Percentiles rank a stretch among this genome's conserved stretches.
Conservation (phyloP, 371 early-diverging fungal genomes). For the Blakeslea trispora region DNA sequence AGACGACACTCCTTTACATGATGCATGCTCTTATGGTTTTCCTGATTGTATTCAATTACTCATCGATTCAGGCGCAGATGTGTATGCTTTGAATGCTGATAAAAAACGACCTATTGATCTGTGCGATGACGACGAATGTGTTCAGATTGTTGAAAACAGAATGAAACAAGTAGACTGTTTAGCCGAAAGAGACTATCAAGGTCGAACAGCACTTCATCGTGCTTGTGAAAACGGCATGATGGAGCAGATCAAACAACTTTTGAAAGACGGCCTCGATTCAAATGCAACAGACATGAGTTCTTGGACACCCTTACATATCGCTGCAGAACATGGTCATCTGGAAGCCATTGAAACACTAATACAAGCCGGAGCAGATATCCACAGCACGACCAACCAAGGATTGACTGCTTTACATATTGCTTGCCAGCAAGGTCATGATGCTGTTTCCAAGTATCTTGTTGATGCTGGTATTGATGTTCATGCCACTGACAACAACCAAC, state of each 20-base stretch:
- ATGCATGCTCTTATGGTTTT: conserved; percentile 74
- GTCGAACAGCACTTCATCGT: conserved; percentile 39
- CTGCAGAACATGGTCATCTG: conserved; percentile 68
- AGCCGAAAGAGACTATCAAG: conserved; percentile 30
- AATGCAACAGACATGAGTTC: conserved; percentile 63
- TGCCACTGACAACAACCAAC: conserved; percentile 49
- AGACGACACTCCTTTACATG: conserved; percentile 77
- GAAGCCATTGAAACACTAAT: conserved; percentile 66
- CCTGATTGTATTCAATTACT: conserved; percentile 58
- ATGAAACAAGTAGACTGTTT: conserved; percentile 41
- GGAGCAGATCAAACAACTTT: conserved; percentile 23
- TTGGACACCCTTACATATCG: conserved; percentile 86
- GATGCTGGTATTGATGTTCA: conserved; percentile 66
- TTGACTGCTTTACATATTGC: conserved; percentile 65
- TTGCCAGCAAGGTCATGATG: conserved; percentile 41
- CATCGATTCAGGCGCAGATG: conserved; percentile 57
- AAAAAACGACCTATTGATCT: conserved; percentile 56
- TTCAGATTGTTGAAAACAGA: conserved; percentile 26
- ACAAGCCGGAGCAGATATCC: conserved; percentile 72
- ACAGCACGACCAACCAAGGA: conserved; percentile 43
- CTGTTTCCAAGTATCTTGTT: conserved; percentile 67
- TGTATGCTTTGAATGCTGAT: conserved; percentile 51
- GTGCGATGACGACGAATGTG: conserved; percentile 40
- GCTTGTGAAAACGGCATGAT: conserved; percentile 33
- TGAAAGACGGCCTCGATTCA: conserved; percentile 74